Percentiles rank a stretch among this genome's conserved stretches.
phyloP scores from a whole-genome alignment of 352 stramenopile genomes.

The Phytophthora cryptogea region DNA sequence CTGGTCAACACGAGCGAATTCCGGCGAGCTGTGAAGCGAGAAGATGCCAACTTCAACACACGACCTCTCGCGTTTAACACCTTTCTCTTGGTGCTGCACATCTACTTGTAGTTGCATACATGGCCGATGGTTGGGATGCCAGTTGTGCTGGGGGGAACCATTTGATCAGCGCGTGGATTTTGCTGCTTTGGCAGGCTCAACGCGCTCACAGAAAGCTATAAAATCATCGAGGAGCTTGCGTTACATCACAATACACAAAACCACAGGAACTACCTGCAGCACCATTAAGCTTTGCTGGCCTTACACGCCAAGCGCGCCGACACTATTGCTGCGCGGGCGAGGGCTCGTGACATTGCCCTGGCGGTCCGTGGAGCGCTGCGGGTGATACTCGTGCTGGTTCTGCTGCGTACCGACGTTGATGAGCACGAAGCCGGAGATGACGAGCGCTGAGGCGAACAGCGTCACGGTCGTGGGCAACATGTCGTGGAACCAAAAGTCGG shows the following conservation, averaged over 20 bases:
- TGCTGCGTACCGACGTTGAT: conserved; percentile 71
- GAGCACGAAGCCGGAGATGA: conserved; percentile 76
- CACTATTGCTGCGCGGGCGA: conserved; percentile 20
- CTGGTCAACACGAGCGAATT: neutral
- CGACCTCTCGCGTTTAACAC: conserved; percentile 5
- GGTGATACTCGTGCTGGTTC: conserved; percentile 63
- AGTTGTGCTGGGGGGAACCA: conserved; percentile 2
- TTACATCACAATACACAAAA: conserved; percentile 10
- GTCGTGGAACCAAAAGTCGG: conserved; percentile 79
- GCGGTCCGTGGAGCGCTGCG: conserved; percentile 37
- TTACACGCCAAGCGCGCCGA: conserved; percentile 14
- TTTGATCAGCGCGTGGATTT: too few relatives aligned
- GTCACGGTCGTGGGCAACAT: conserved; percentile 58
- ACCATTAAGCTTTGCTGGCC: conserved; percentile 1
- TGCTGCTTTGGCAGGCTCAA: too few relatives aligned
- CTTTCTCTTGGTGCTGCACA: too few relatives aligned
- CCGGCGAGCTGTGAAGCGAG: neutral
- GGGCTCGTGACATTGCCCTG: conserved; percentile 17
- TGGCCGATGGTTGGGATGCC: neutral
- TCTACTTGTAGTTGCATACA: too few relatives aligned
- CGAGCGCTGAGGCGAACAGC: conserved; percentile 61
- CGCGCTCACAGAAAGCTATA: neutral
- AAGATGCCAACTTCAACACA: conserved; percentile 8
- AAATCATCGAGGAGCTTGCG: conserved; percentile 6
- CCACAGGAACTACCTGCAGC: neutral